Evolutionary conservation across 2,329 filamentous ascomycete genomes (phyloP), one percentile per base, ranked within the genome.

Genomic region (Phaeosphaeria sp.): DNA sequence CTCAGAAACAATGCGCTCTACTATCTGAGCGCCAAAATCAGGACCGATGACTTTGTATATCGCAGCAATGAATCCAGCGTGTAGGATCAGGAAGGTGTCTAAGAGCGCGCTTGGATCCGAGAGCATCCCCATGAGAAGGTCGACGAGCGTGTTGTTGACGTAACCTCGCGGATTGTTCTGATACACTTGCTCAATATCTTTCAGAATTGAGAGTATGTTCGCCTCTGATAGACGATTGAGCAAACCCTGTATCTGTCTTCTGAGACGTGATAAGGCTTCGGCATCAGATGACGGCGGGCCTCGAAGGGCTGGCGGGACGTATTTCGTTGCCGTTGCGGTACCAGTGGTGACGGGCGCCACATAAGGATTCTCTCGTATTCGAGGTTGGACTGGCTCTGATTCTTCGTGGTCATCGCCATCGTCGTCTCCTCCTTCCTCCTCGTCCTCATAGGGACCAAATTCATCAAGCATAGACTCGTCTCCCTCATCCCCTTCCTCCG

Each of bases 151-250:
- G 1, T 91, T 89, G 0, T 92, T 97, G 46, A 97, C 92, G 69
- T 93, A 88, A 60, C 95, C 92, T n/a, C 95, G 88, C 0, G 95
- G 89, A 66, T 96, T 88, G 43, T 89, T 88, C 53, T 89, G 86
- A 74, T 98, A 99, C 1, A 98, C 81, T 59, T 89, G 87, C 72
- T 96, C 92, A 30, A 97, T 84, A 18, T 96, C 91, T 44, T 86
- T 85, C 3, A 97, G 80, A 52, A 98, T 96, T 1, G 91, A 90
- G 6, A 96, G 77, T 61, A 99, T 83, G 67, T 95, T 98, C 39
- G 92, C 88, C 73, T 98, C 94, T 0, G 95, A 97, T 30, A 99
- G 83, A 72, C 94, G 90, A 77, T 99, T 99, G 72, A 99, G 85
- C 18, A 95, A 84, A 72, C 95, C 94, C 74, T 98, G 93, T 0